phyloP scores from a whole-genome alignment of 176 grass and related monocot genomes.

The Musa beccarii region DNA sequence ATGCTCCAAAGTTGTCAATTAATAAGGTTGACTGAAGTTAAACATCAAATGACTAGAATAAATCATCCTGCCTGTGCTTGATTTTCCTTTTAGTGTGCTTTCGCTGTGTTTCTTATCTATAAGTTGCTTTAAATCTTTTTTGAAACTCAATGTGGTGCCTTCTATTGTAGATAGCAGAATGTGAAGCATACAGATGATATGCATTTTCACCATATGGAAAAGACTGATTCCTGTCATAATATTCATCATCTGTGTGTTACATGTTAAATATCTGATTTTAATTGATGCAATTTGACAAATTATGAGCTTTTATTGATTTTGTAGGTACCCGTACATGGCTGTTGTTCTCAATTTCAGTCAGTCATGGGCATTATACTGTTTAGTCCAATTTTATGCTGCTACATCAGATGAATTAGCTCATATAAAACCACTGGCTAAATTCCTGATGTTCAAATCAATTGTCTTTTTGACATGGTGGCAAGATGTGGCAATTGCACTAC shows the following conservation, averaged over 20 bases:
- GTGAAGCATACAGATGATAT: no score
- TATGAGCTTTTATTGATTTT: slow-evolving; percentile 20
- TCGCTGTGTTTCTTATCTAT: no score
- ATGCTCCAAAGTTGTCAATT: no score
- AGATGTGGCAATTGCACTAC: slow-evolving; percentile 61
- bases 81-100: no score
- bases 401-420: slow-evolving; percentile 77
- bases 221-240: no score
- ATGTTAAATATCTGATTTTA: background rate
- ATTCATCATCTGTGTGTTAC: background rate
- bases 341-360: slow-evolving; percentile 86
- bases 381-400: slow-evolving; percentile 78
- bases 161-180: no score
- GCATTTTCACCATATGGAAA: no score
- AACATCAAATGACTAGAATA: no score
- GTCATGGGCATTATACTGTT: slow-evolving; percentile 85
- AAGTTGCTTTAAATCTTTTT: no score
- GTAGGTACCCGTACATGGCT: slow-evolving; percentile 79
- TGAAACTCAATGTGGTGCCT: no score
- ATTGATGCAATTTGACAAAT: background rate
- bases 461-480: slow-evolving; percentile 98
- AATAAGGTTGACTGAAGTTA: no score
- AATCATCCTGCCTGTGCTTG: no score
- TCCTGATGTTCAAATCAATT: slow-evolving; percentile 83
- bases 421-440: slow-evolving; percentile 84